phyloP scores from a whole-genome alignment of 2,329 filamentous ascomycete genomes.

The Aspergillus terreus region DNA sequence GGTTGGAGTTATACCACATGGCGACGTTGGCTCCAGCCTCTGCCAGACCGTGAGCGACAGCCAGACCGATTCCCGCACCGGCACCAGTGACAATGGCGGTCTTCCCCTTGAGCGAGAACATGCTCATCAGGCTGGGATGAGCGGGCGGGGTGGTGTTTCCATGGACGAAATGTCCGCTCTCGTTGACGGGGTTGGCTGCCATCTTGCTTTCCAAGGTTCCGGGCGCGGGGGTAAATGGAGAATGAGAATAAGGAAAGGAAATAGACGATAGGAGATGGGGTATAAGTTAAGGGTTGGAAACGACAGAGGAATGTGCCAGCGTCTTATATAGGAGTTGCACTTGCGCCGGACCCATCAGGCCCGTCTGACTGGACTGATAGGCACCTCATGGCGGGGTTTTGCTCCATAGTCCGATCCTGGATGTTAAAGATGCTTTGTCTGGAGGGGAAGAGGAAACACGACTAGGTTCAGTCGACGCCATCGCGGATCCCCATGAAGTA shows the following conservation, averaged over 20 bases:
- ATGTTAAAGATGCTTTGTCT: too few relatives aligned
- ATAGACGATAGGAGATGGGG: background rate
- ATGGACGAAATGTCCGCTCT: constrained; percentile 53
- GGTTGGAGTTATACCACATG: constrained; percentile 69
- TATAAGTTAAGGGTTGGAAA: background rate
- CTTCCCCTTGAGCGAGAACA: constrained; percentile 67
- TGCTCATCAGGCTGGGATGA: constrained; percentile 53
- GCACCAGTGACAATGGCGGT: constrained; percentile 69
- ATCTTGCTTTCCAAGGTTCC: constrained; percentile 24
- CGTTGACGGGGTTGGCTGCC: constrained; percentile 32
- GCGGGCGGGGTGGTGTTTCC: constrained; percentile 51
- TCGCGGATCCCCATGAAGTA: too few relatives aligned
- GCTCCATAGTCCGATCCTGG: background rate
- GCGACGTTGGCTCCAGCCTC: constrained; percentile 70
- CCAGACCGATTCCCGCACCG: constrained; percentile 65
- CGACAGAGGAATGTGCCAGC: background rate
- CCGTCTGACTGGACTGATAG: background rate
- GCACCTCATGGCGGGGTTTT: background rate
- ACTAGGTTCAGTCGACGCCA: too few relatives aligned
- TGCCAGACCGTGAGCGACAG: constrained; percentile 61
- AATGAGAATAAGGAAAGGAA: background rate
- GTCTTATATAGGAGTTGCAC: constrained; percentile 3
- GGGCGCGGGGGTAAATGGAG: background rate
- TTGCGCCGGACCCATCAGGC: background rate
- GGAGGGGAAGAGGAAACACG: too few relatives aligned